Percentiles rank a stretch among this genome's conserved stretches.
Evolutionary conservation across 2,329 filamentous ascomycete genomes (phyloP).

Genomic region (Colletotrichum sansevieriae): DNA sequence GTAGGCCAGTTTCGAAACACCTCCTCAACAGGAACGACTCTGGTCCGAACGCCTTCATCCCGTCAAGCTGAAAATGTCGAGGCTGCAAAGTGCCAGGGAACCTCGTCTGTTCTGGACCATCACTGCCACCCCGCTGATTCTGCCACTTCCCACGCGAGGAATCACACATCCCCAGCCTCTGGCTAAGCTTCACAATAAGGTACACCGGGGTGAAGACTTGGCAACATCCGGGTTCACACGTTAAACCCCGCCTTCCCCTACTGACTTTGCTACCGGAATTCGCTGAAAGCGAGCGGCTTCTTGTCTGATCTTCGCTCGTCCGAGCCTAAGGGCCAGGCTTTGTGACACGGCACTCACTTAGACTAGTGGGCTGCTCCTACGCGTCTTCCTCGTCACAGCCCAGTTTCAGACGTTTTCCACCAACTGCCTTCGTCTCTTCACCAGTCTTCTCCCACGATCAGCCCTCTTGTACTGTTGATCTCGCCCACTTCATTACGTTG

Average conservation of each 20-base stretch:
- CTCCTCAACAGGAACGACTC: conserved; percentile 33
- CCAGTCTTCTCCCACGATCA: conserved; percentile 21
- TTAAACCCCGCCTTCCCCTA: conserved; percentile 29
- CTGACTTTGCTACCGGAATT: conserved; percentile 40
- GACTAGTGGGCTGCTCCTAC: conserved; percentile 36
- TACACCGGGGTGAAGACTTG: conserved; percentile 39
- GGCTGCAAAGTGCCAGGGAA: conserved; percentile 8
- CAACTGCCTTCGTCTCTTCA: background rate
- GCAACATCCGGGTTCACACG: conserved; percentile 23
- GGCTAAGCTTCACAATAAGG: conserved; percentile 39
- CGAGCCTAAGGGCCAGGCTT: conserved; percentile 11
- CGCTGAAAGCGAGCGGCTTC: conserved; percentile 31
- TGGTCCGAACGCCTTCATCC: conserved; percentile 39
- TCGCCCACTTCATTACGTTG: conserved; percentile 5
- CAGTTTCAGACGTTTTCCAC: conserved; percentile 37
- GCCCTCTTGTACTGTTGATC: conserved; percentile 25
- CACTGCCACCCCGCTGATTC: background rate
- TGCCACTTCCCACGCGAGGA: conserved; percentile 6
- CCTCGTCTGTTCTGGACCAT: conserved; percentile 22
- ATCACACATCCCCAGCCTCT: conserved; percentile 21
- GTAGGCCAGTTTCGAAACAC: conserved; percentile 37
- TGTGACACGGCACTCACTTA: conserved; percentile 32
- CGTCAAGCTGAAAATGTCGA: conserved; percentile 13
- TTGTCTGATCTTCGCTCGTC: conserved; percentile 38
- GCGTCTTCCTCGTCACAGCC: conserved; percentile 38